Percentiles rank a stretch among this genome's conserved stretches.
Conservation (phyloP, 345 rosid genomes). For the thale cress (Arabidopsis thaliana) region DNA sequence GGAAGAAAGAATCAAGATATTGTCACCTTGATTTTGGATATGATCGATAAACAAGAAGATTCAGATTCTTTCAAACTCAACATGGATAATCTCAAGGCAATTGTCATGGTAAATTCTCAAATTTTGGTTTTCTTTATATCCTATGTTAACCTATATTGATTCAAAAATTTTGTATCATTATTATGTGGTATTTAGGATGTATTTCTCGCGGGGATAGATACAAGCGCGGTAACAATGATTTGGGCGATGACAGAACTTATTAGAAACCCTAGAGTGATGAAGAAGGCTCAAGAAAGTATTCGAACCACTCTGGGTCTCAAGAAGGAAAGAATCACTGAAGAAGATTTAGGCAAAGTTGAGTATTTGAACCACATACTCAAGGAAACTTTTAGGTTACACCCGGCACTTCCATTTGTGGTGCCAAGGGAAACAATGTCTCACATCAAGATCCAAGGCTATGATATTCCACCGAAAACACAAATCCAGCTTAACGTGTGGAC, state of each 20-base stretch:
- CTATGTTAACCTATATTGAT: background rate
- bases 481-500: slow-evolving; percentile 58
- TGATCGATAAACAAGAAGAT: slow-evolving; percentile 8
- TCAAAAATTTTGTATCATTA: background rate
- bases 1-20: slow-evolving; percentile 42
- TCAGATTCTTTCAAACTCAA: slow-evolving; percentile 14
- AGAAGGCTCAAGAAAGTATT: slow-evolving; percentile 59
- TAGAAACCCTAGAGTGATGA: slow-evolving; percentile 61
- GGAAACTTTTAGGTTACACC: slow-evolving; percentile 71
- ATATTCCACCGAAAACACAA: slow-evolving; percentile 53
- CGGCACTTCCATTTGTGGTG: slow-evolving; percentile 50
- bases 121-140: slow-evolving; percentile 1
- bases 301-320: slow-evolving; percentile 49
- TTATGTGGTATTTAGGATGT: slow-evolving; percentile 49
- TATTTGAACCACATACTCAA: slow-evolving; percentile 62
- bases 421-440: slow-evolving; percentile 54
- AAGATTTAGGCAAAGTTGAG: slow-evolving; percentile 63
- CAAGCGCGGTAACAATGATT: slow-evolving; percentile 57
- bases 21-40: slow-evolving; percentile 36
- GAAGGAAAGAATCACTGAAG: slow-evolving; percentile 49
- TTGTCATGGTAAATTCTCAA: slow-evolving; percentile 33
- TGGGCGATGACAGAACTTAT: slow-evolving; percentile 72
- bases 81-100: slow-evolving; percentile 38
- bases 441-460: slow-evolving; percentile 49
- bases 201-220: slow-evolving; percentile 68